Conservation (phyloP, 305 asterid genomes). For the Fraxinus greggii region DNA sequence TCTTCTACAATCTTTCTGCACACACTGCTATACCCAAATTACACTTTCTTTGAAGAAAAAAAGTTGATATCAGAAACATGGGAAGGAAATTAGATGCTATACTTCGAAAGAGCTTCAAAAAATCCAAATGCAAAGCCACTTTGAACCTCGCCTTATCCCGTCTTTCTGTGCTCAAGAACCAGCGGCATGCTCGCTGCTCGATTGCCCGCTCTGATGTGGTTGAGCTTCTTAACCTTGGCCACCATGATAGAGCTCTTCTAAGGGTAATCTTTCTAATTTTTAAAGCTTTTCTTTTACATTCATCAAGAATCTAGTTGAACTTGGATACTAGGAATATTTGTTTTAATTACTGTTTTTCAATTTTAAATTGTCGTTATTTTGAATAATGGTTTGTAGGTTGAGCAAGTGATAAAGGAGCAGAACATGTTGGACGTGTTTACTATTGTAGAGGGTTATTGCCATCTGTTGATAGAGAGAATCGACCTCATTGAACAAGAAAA, state of each 20-base stretch:
- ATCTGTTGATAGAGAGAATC: constrained; percentile 56
- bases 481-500: constrained; percentile 58
- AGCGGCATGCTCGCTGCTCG: constrained; percentile 64
- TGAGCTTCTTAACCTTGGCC: constrained; percentile 49
- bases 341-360: background rate
- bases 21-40: background rate
- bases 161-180: constrained; percentile 61
- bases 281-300: background rate
- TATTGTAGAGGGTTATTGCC: constrained; percentile 62
- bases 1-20: background rate
- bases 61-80: constrained; percentile 32
- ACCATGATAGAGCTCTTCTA: constrained; percentile 73
- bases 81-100: constrained; percentile 65
- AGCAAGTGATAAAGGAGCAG: constrained; percentile 85
- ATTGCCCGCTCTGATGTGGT: constrained; percentile 67
- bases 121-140: constrained; percentile 44
- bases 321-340: background rate
- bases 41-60: background rate
- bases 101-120: constrained; percentile 45
- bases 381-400: constrained; percentile 47
- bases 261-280: constrained; percentile 41
- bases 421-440: constrained; percentile 76
- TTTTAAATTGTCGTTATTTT: background rate
- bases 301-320: background rate
- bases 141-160: constrained; percentile 58